Evolutionary conservation across 768 basidiomycete genomes (phyloP).

Genomic region (Tubosaeta brunneosetosa): DNA sequence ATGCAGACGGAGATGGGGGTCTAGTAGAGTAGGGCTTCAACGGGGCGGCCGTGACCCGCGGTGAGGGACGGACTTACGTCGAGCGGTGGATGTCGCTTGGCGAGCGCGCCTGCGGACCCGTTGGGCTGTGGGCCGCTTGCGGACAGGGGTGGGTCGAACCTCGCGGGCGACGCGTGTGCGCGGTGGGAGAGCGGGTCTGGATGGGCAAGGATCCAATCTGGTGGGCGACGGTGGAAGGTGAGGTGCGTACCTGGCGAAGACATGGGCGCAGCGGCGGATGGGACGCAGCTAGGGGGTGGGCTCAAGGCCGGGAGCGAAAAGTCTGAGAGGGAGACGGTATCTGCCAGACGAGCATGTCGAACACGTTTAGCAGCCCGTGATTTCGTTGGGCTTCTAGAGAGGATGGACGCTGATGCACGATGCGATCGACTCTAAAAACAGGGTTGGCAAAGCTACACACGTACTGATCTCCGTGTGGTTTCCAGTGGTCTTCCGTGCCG

Average conservation of each 20-base stretch:
- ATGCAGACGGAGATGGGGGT: conserved; percentile 9
- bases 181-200: neutral
- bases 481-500: conserved; percentile 20
- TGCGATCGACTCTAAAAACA: neutral
- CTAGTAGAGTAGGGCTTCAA: neutral
- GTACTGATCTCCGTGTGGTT: conserved; percentile 5
- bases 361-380: neutral
- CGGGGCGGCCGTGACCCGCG: no score
- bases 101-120: neutral
- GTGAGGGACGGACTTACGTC: conserved; percentile 5
- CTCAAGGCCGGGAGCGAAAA: no score
- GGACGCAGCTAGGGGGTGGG: no score
- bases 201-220: neutral
- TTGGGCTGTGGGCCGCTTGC: neutral
- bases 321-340: neutral
- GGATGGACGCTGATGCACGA: neutral
- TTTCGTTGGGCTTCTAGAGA: neutral
- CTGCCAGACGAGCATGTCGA: neutral
- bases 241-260: conserved; percentile 9
- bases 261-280: no score
- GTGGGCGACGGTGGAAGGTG: neutral
- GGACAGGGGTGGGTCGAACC: neutral
- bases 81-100: neutral
- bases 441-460: neutral
- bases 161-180: no score